Evolutionary conservation across 345 rosid species (phyloP).

Genomic region (Euclidium syriacum): DNA sequence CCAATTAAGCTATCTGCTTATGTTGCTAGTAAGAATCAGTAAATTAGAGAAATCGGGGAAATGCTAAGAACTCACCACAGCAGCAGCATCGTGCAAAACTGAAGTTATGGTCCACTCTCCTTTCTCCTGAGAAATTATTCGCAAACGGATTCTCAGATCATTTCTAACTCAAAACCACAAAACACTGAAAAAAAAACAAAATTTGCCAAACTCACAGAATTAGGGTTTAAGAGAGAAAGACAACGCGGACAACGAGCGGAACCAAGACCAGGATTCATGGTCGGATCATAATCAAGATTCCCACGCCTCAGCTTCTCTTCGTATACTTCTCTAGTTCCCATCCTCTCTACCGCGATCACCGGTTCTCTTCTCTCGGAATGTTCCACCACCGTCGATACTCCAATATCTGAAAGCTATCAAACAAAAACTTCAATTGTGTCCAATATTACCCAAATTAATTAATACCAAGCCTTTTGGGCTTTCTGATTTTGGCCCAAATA

Average conservation of each 20-base stretch:
- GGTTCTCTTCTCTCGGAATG: not conserved
- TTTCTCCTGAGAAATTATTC: constrained; percentile 37
- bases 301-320: constrained; percentile 77
- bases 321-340: constrained; percentile 88
- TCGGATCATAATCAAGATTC: constrained; percentile 71
- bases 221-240: constrained; percentile 70
- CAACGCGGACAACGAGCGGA: constrained; percentile 93
- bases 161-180: not conserved
- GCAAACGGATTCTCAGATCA: not conserved
- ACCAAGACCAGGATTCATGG: constrained; percentile 87
- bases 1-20: not conserved
- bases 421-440: not conserved
- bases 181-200: not conserved
- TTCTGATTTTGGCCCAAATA: constrained; percentile 3
- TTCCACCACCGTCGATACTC: constrained; percentile 11
- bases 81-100: constrained; percentile 80
- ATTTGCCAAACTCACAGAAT: constrained; percentile 38
- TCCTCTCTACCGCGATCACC: constrained; percentile 26
- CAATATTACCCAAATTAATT: too few species aligned
- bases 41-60: not conserved
- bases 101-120: constrained; percentile 79
- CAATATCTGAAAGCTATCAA: not conserved
- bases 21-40: not conserved
- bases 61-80: constrained; percentile 56
- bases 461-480: constrained; percentile 8